These are phyloP conservation scores for Fusarium cicatricum DNA, from an alignment of 2,329 filamentous ascomycete species.

Conservation along the genomic window DNA sequence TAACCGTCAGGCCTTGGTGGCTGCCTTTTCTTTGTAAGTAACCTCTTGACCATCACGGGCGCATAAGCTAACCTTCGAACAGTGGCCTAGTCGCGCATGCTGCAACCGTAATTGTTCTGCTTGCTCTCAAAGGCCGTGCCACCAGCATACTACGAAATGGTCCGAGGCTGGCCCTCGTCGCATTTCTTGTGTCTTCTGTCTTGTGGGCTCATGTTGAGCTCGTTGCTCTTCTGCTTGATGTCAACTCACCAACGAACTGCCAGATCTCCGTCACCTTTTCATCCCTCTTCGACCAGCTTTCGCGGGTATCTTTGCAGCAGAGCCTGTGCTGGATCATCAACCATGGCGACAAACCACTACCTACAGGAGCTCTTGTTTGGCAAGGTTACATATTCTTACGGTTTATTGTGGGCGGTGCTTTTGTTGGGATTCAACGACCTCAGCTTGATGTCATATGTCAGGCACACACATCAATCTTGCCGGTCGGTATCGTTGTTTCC, in stretches of 20 bases:
- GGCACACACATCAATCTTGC: slow-evolving; percentile 54
- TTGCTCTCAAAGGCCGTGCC: slow-evolving; percentile 58
- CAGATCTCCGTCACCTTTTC: slow-evolving; percentile 62
- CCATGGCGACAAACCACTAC: slow-evolving; percentile 48
- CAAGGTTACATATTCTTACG: slow-evolving; percentile 58
- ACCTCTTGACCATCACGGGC: background rate
- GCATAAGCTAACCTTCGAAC: slow-evolving; percentile 39
- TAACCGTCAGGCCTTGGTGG: slow-evolving; percentile 58
- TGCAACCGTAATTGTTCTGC: slow-evolving; percentile 56
- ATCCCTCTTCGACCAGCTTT: slow-evolving; percentile 65
- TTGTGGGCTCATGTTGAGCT: slow-evolving; percentile 65
- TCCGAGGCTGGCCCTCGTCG: slow-evolving; percentile 70
- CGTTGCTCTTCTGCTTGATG: slow-evolving; percentile 57
- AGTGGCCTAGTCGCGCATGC: slow-evolving; percentile 63
- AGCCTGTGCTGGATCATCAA: slow-evolving; percentile 62
- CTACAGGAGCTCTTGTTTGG: slow-evolving; percentile 49
- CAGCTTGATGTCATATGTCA: slow-evolving; percentile 63
- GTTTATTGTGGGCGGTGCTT: slow-evolving; percentile 61
- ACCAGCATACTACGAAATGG: slow-evolving; percentile 62
- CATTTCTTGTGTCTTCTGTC: slow-evolving; percentile 59
- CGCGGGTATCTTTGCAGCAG: slow-evolving; percentile 62
- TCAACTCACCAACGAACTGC: slow-evolving; percentile 54
- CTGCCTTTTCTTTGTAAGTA: slow-evolving; percentile 63
- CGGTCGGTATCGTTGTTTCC: slow-evolving; percentile 56
- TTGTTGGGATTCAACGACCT: slow-evolving; percentile 62